These are phyloP conservation scores for Crithidia acanthocephali DNA, from an alignment of 208 protist species.

Conservation along the genomic window DNA sequence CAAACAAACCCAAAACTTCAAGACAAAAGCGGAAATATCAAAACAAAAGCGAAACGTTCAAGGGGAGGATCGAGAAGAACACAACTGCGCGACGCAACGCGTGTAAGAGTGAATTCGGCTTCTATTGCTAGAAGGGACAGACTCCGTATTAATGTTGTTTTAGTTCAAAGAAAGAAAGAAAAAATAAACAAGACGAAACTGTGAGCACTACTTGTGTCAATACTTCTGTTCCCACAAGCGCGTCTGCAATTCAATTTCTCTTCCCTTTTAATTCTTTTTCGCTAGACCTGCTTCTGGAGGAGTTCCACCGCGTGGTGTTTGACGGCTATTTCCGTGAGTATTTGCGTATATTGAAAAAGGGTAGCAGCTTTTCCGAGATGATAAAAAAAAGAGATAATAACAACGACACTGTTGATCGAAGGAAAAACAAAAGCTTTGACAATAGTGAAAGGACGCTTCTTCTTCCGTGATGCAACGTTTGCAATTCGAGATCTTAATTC, in stretches of 20 bases:
- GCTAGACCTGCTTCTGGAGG: not conserved
- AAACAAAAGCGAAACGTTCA: constrained; percentile 7
- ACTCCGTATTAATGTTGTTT: not conserved
- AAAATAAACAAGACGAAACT: not conserved
- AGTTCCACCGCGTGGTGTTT: not conserved
- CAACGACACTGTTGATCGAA: not conserved
- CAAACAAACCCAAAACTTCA: not conserved
- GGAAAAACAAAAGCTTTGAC: constrained; percentile 4
- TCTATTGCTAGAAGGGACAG: too few relatives aligned
- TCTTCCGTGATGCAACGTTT: constrained; percentile 1
- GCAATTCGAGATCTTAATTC: not conserved
- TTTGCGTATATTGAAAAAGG: not conserved
- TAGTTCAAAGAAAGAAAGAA: not conserved
- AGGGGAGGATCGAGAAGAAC: not conserved
- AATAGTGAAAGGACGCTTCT: constrained; percentile 4
- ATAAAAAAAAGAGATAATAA: constrained; percentile 18
- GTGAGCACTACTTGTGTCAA: too few relatives aligned
- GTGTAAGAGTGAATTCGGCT: not conserved
- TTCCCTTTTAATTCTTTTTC: constrained; percentile 5
- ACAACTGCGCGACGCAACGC: not conserved
- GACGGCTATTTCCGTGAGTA: not conserved
- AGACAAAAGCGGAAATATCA: not conserved
- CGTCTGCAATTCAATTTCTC: not conserved
- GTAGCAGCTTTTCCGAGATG: not conserved
- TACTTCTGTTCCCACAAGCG: not conserved